Conservation (phyloP, 2,329 filamentous ascomycete genomes). For the Aspergillus ibericus region DNA sequence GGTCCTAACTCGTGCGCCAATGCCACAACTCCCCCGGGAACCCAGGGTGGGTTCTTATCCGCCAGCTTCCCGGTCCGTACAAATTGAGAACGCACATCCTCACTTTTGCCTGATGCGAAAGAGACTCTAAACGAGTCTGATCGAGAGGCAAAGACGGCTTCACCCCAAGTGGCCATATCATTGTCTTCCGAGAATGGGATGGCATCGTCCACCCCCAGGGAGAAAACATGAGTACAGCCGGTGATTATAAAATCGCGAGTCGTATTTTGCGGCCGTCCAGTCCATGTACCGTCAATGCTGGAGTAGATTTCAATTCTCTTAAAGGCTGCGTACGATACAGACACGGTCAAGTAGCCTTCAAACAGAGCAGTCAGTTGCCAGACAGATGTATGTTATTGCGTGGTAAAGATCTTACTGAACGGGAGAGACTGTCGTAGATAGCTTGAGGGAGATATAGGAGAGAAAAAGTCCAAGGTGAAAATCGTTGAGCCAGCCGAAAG, state of each 20-base stretch:
- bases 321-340: slow-evolving; percentile 24
- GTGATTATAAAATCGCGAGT: slow-evolving; percentile 24
- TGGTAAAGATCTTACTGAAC: slow-evolving; percentile 32
- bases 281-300: slow-evolving; percentile 47
- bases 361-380: slow-evolving; percentile 7
- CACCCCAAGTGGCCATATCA: slow-evolving; percentile 47
- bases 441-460: slow-evolving; percentile 45
- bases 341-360: slow-evolving; percentile 43
- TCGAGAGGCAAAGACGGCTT: slow-evolving; percentile 42
- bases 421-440: slow-evolving; percentile 47
- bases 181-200: slow-evolving; percentile 34
- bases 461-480: slow-evolving; percentile 47
- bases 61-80: slow-evolving; percentile 31
- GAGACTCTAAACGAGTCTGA: slow-evolving; percentile 27
- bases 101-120: slow-evolving; percentile 29
- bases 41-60: slow-evolving; percentile 25
- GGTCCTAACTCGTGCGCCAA: slow-evolving; percentile 43
- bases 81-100: slow-evolving; percentile 34
- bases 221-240: slow-evolving; percentile 32
- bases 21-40: slow-evolving; percentile 33
- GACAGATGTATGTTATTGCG: no score
- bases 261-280: slow-evolving; percentile 34
- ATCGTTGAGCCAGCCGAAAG: slow-evolving; percentile 37
- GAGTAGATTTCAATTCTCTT: slow-evolving; percentile 43
- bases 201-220: slow-evolving; percentile 33